Evolutionary conservation across 2,329 filamentous ascomycete species (phyloP), one percentile per base, ranked within the genome.

Genomic region (Sporothrix curviconia): DNA sequence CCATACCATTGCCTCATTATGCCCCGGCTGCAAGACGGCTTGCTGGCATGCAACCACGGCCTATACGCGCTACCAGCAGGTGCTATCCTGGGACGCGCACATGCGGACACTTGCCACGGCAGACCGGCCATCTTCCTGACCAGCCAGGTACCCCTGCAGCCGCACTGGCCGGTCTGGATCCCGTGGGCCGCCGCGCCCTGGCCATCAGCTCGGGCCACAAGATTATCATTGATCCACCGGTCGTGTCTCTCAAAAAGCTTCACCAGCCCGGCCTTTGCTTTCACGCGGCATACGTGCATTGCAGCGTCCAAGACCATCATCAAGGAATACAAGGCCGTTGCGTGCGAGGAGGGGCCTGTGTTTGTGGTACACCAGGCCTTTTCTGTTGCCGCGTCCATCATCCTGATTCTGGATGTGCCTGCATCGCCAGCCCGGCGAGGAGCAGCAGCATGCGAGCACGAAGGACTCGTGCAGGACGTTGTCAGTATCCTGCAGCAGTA

Each of bases 201-300:
- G 68, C 72, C 11, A 72, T 74, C 25, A 71, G 67, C 1, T 68
- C 71, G 1, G 67, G 68, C 2, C 70, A 73, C 57, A 73, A 74
- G 58, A 71, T 73, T 54, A 73, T 73, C 62, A 72, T 74, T n/a
- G 70, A 72, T 74, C 19, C 72, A 74, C 58, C 67, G 71, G 3
- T 66, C 68, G 0, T 72, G 72, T 37, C 55, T 73, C 7, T 71
- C 70, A 25, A 66, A 65, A 25, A 71, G 64, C 55, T 67, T 68
- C 63, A 67, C 62, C 54, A 69, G 71, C 36, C 63, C 66, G 0
- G 66, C 61, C 17, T 72, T 70, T 47, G 62, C 55, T 22, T 69
- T 69, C 14, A 71, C 71, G 2, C 64, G 71, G 11, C 60, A 65
- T 7, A 73, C 70, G 1, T 74, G 71, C 50, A 63, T 72, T 12